Conservation (phyloP, 495 filamentous ascomycete species). For the Neurospora sp. region DNA sequence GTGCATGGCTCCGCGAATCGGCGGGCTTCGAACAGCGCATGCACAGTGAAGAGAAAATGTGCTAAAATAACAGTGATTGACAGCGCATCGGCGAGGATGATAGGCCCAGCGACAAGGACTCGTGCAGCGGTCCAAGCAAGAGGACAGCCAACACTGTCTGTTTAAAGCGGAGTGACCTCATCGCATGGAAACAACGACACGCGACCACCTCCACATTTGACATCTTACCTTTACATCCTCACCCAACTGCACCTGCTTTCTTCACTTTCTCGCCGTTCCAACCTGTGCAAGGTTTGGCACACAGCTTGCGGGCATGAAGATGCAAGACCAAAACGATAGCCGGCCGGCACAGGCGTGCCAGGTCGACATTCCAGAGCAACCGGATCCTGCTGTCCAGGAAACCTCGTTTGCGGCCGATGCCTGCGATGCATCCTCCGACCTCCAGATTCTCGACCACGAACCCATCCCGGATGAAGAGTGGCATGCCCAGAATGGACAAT, state of each 20-base stretch:
- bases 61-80: neutral
- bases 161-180: neutral
- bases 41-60: neutral
- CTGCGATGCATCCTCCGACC: conserved; percentile 1
- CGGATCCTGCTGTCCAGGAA: conserved; percentile 10
- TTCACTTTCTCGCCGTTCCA: neutral
- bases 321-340: neutral
- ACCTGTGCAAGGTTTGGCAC: neutral
- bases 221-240: too few relatives aligned
- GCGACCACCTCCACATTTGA: neutral
- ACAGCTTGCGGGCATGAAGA: neutral
- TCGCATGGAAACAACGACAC: neutral
- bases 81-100: neutral
- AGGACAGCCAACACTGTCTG: neutral
- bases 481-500: neutral
- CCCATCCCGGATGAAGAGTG: neutral
- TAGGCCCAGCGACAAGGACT: neutral
- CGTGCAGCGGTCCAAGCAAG: neutral
- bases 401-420: conserved; percentile 11
- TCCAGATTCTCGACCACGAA: conserved; percentile 3
- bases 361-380: conserved; percentile 4
- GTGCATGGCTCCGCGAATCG: neutral
- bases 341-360: neutral
- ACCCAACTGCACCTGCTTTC: neutral
- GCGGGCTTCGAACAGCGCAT: neutral